These are phyloP conservation scores for Penicillium coprophilum DNA, from an alignment of 495 filamentous ascomycete species.

Conservation along the genomic window DNA sequence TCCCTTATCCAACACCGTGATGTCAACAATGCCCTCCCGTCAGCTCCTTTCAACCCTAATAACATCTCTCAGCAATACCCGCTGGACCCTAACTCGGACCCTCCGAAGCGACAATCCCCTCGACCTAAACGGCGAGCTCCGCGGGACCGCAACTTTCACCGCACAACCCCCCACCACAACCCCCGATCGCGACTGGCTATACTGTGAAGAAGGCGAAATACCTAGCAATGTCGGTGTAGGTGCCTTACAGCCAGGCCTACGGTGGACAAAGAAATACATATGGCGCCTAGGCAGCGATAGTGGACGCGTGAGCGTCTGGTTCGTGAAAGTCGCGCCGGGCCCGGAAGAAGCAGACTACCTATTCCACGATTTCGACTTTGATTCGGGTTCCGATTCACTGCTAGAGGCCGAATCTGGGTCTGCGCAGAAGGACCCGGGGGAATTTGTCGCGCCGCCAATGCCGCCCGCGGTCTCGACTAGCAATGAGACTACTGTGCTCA, in stretches of 20 bases:
- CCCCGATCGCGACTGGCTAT: conserved; percentile 38
- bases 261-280: conserved; percentile 50
- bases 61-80: conserved; percentile 31
- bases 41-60: conserved; percentile 30
- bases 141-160: conserved; percentile 43
- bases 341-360: conserved; percentile 46
- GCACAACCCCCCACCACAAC: conserved; percentile 19
- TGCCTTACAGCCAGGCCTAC: conserved; percentile 27
- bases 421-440: neutral
- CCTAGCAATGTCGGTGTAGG: conserved; percentile 21
- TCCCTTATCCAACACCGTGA: neutral
- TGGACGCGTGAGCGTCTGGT: conserved; percentile 45
- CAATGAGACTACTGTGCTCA: conserved; percentile 31
- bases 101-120: conserved; percentile 46
- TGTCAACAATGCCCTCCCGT: conserved; percentile 11
- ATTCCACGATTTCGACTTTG: conserved; percentile 47
- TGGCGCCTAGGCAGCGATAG: conserved; percentile 36
- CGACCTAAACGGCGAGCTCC: conserved; percentile 43
- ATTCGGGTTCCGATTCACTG: neutral
- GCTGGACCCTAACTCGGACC: conserved; percentile 42
- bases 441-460: conserved; percentile 30
- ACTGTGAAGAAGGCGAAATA: conserved; percentile 48
- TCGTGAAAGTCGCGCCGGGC: conserved; percentile 40
- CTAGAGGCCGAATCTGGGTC: neutral
- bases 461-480: conserved; percentile 20